Conservation (phyloP, 75 land plant genomes). For the Sequoiadendron giganteum region DNA sequence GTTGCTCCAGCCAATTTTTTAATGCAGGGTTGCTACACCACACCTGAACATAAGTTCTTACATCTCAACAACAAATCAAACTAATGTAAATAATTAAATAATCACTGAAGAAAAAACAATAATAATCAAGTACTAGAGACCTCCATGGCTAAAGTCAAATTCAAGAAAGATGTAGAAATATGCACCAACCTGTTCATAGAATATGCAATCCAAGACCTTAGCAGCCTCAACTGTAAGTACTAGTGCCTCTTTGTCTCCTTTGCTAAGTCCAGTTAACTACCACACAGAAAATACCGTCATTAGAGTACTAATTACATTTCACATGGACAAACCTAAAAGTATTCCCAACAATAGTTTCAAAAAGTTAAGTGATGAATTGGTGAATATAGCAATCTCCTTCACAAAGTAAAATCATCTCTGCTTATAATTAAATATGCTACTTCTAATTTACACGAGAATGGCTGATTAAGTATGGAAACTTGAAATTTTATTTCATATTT, state of each 20-base stretch:
- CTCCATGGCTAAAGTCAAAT: background rate
- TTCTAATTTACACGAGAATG: background rate
- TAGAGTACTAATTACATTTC: background rate
- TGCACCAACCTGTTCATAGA: conserved; percentile 59
- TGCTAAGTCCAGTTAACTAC: conserved; percentile 63
- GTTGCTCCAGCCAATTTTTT: conserved; percentile 66
- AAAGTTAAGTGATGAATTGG: background rate
- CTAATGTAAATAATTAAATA: background rate
- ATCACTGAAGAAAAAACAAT: background rate
- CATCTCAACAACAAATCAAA: conserved; percentile 6
- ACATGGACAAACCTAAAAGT: background rate
- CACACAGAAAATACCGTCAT: background rate
- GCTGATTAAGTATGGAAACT: background rate
- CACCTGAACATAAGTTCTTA: conserved; percentile 37
- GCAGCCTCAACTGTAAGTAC: conserved; percentile 56
- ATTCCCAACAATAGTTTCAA: background rate
- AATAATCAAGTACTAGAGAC: background rate
- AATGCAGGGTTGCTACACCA: conserved; percentile 73
- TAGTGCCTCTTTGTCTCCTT: conserved; percentile 68
- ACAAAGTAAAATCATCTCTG: background rate
- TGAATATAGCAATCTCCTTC: background rate
- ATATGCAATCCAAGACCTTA: conserved; percentile 66
- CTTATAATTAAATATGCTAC: background rate
- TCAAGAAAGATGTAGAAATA: background rate
- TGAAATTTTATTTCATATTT: background rate